These are phyloP conservation scores for Ogataea kodamae DNA, from an alignment of 805 yeast species.

Conservation along the genomic window DNA sequence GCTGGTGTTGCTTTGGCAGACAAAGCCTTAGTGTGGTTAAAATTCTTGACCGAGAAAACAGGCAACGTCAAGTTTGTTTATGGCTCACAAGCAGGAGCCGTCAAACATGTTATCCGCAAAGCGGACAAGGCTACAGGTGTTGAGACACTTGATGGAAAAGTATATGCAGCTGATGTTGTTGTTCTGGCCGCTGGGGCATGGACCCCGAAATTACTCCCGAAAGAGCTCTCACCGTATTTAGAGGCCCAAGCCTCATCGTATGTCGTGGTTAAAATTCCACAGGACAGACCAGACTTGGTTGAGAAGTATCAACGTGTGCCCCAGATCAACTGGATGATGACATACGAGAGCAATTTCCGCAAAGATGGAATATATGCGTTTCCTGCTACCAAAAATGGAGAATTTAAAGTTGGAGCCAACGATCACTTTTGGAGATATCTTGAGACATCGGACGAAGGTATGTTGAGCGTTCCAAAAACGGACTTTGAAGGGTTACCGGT, in stretches of 20 bases:
- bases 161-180: conserved; percentile 22
- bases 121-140: conserved; percentile 27
- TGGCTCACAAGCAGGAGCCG: conserved; percentile 30
- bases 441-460: background rate
- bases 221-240: conserved; percentile 26
- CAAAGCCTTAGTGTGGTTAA: conserved; percentile 29
- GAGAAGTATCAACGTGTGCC: conserved; percentile 34
- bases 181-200: conserved; percentile 31
- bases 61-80: conserved; percentile 34
- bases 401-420: conserved; percentile 14
- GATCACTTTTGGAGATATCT: conserved; percentile 15
- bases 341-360: conserved; percentile 11
- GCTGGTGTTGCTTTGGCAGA: conserved; percentile 33
- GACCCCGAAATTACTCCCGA: conserved; percentile 28
- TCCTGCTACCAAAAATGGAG: conserved; percentile 19
- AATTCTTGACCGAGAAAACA: conserved; percentile 20
- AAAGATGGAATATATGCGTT: conserved; percentile 16
- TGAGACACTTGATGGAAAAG: conserved; percentile 26
- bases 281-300: conserved; percentile 30
- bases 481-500: conserved; percentile 8
- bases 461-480: conserved; percentile 10
- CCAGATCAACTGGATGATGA: conserved; percentile 29
- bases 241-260: conserved; percentile 36
- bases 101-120: conserved; percentile 18
- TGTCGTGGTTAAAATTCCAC: conserved; percentile 32